phyloP scores from a whole-genome alignment of 257 asterid genomes.

The Jaltomata sinuosa region DNA sequence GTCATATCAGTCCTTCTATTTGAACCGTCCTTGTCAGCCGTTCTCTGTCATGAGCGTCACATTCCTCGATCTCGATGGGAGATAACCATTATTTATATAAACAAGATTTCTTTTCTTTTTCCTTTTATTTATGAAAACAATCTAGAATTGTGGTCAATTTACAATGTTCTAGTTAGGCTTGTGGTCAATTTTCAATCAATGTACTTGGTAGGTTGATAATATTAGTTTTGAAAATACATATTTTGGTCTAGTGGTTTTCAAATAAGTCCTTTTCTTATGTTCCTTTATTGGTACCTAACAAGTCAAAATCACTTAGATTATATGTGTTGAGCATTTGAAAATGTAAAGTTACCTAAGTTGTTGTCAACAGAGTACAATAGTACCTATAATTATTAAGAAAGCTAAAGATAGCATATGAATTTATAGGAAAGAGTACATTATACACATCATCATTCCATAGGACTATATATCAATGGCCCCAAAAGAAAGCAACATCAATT shows the following conservation, averaged over 20 bases:
- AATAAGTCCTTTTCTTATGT: not conserved
- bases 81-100: not conserved
- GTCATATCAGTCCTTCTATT: not conserved
- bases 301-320: not conserved
- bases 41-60: not conserved
- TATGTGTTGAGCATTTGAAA: not conserved
- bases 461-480: not conserved
- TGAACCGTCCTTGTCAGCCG: not conserved
- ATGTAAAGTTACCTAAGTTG: not conserved
- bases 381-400: not conserved
- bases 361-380: not conserved
- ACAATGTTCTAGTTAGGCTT: not conserved
- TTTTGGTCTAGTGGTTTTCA: not conserved
- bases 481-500: not conserved
- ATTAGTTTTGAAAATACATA: not conserved
- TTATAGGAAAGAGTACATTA: not conserved
- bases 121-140: not conserved
- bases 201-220: not conserved
- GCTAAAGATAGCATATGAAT: not conserved
- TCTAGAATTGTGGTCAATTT: not conserved
- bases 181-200: not conserved
- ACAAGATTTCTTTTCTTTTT: not conserved
- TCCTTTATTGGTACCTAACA: not conserved
- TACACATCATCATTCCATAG: not conserved
- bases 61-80: not conserved